phyloP scores from a whole-genome alignment of 768 basidiomycete species.

The Panellus pusillus region DNA sequence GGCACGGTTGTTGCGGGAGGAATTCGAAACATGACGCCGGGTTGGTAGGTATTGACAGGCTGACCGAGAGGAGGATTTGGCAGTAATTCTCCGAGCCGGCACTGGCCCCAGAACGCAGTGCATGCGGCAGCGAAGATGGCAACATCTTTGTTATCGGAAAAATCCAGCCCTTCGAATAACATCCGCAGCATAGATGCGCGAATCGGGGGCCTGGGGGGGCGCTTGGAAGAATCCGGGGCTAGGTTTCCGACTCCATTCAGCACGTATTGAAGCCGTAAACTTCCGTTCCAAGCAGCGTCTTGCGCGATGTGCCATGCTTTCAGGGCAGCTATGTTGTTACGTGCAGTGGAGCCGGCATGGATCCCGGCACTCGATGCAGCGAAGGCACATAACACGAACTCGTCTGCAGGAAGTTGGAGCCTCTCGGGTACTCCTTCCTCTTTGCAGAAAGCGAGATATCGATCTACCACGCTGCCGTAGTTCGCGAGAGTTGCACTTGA shows the following conservation, averaged over 20 bases:
- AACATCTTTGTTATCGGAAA: slow-evolving; percentile 24
- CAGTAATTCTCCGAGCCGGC: slow-evolving; percentile 31
- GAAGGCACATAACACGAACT: neutral
- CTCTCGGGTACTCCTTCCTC: too few species aligned
- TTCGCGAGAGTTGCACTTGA: too few species aligned
- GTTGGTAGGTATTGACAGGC: slow-evolving; percentile 5
- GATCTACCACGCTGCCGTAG: too few species aligned
- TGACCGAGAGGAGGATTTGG: slow-evolving; percentile 9
- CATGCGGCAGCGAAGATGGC: slow-evolving; percentile 34
- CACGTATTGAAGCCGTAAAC: neutral
- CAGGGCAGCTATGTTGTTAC: neutral
- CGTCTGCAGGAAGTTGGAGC: too few species aligned
- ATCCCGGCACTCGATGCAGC: neutral
- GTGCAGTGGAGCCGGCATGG: neutral
- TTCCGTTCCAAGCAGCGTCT: neutral
- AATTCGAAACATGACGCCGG: too few species aligned
- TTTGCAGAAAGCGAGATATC: too few species aligned
- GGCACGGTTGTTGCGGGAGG: neutral
- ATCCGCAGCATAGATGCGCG: slow-evolving; percentile 25
- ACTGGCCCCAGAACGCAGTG: slow-evolving; percentile 37
- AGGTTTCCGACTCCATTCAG: neutral
- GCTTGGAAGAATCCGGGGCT: neutral
- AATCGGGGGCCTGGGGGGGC: slow-evolving; percentile 22
- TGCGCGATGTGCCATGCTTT: neutral
- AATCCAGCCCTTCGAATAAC: slow-evolving; percentile 25